These are phyloP conservation scores for Ustilaginoidea virens DNA, from an alignment of 2,329 filamentous ascomycete species.

Conservation along the genomic window DNA sequence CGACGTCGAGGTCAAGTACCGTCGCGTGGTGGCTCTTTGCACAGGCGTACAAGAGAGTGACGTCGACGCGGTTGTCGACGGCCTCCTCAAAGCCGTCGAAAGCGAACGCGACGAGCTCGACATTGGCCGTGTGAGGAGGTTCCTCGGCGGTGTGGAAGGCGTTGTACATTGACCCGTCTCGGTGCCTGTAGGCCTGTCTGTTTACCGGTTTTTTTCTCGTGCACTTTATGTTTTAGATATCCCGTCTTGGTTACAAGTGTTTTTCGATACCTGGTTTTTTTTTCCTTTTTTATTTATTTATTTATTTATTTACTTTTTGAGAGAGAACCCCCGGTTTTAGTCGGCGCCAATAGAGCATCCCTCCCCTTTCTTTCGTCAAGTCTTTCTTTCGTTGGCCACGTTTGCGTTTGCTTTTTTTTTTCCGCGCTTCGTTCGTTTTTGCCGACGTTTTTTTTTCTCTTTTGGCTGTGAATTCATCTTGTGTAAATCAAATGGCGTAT, in stretches of 20 bases:
- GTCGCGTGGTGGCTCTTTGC: constrained; percentile 75
- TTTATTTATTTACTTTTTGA: no score
- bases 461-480: no score
- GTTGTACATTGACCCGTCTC: constrained; percentile 31
- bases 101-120: constrained; percentile 69
- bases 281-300: background rate
- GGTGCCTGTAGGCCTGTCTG: no score
- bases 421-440: no score
- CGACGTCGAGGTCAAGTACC: constrained; percentile 76
- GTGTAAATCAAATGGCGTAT: no score
- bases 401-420: no score
- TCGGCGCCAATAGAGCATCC: no score
- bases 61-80: constrained; percentile 68
- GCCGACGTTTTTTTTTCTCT: no score
- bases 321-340: no score
- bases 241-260: background rate
- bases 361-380: no score
- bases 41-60: constrained; percentile 63
- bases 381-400: no score
- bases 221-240: constrained; percentile 1
- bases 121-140: constrained; percentile 60
- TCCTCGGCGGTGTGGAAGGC: constrained; percentile 63
- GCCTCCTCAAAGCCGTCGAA: constrained; percentile 73
- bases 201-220: background rate
- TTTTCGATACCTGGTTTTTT: background rate